A percentile compares a stretch with the other conserved stretches of the same genome.
phyloP scores from a whole-genome alignment of 2,329 filamentous ascomycete species.

The Phialocephala subalpina region DNA sequence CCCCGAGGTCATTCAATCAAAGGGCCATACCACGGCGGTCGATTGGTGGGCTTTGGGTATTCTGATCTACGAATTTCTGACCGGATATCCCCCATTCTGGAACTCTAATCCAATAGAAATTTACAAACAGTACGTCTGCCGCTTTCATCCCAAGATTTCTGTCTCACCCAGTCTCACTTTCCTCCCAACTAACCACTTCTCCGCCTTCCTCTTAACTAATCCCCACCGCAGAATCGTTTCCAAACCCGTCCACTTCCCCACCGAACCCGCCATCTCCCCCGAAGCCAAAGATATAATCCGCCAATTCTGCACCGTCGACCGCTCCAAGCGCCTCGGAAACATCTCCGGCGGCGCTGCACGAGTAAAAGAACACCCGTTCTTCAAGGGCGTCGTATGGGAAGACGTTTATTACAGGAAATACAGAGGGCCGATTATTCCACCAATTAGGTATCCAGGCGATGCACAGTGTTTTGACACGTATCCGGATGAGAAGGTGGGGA shows the following conservation, averaged over 20 bases:
- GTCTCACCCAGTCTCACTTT: not conserved
- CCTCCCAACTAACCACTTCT: not conserved
- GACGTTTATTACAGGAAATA: slow-evolving; percentile 70
- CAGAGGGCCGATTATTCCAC: slow-evolving; percentile 78
- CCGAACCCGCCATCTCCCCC: slow-evolving; percentile 67
- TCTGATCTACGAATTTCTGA: slow-evolving; percentile 84
- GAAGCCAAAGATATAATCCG: slow-evolving; percentile 79
- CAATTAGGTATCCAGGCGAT: slow-evolving; percentile 75
- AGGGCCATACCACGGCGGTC: slow-evolving; percentile 77
- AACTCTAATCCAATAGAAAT: slow-evolving; percentile 88
- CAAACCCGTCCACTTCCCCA: slow-evolving; percentile 77
- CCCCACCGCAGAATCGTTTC: slow-evolving; percentile 72
- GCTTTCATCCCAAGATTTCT: not conserved
- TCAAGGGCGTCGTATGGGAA: slow-evolving; percentile 77
- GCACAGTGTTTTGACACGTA: slow-evolving; percentile 85
- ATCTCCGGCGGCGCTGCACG: slow-evolving; percentile 75
- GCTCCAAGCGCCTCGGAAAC: slow-evolving; percentile 80
- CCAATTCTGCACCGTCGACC: slow-evolving; percentile 80
- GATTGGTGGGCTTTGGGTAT: slow-evolving; percentile 92
- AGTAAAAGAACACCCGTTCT: slow-evolving; percentile 82
- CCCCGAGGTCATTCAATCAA: slow-evolving; percentile 85
- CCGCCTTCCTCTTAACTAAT: not conserved
- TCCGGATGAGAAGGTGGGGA: slow-evolving; percentile 74
- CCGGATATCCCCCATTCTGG: slow-evolving; percentile 88
- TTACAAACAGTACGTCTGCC: slow-evolving; percentile 73